phyloP scores from a whole-genome alignment of 495 filamentous ascomycete genomes.

The Aspergillus haitiensis region DNA sequence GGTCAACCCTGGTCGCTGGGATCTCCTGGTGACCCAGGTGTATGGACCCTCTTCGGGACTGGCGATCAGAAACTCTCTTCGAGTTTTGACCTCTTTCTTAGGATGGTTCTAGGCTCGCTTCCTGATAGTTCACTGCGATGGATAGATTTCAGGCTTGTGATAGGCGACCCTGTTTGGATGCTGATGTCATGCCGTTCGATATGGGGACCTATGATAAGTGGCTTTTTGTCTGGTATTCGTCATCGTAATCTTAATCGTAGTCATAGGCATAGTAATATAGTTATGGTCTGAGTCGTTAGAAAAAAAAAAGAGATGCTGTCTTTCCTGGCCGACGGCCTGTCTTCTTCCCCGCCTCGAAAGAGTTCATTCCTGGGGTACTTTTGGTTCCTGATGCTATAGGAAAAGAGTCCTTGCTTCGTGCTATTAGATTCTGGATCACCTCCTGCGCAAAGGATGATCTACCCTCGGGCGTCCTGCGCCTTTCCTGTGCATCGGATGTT shows the following conservation, averaged over 20 bases:
- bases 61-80: constrained; percentile 30
- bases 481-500: constrained; percentile 27
- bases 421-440: constrained; percentile 30
- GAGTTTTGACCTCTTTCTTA: constrained; percentile 17
- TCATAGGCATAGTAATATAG: background rate
- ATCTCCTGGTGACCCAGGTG: constrained; percentile 34
- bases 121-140: constrained; percentile 8
- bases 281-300: background rate
- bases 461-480: constrained; percentile 20
- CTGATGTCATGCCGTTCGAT: background rate
- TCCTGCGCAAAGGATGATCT: constrained; percentile 23
- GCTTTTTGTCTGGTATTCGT: too few species aligned
- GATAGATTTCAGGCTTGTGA: background rate
- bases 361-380: constrained; percentile 25
- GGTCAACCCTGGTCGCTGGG: constrained; percentile 40
- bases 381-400: background rate
- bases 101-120: constrained; percentile 18
- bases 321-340: background rate
- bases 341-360: constrained; percentile 29
- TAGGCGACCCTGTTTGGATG: background rate
- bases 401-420: constrained; percentile 43
- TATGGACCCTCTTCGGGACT: constrained; percentile 33
- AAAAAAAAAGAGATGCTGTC: background rate
- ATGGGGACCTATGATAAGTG: too few species aligned
- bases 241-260: background rate